Evolutionary conservation across 495 filamentous ascomycete genomes (phyloP), one percentile per base, ranked within the genome.

Genomic region (Astrothelium subdiscretum): DNA sequence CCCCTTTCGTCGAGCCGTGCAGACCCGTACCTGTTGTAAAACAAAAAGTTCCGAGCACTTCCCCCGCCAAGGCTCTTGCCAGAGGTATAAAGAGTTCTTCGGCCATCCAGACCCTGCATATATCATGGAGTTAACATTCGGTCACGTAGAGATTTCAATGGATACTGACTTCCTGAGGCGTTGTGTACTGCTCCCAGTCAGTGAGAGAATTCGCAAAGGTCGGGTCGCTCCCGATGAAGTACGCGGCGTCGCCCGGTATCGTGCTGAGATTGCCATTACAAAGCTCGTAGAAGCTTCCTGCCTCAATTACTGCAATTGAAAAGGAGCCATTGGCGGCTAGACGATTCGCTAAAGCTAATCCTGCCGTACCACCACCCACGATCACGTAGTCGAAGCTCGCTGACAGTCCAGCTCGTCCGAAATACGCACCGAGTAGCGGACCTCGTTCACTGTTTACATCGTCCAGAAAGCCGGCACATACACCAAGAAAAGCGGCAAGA

Each of bases 101-200:
- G 8, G 8, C 35, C 35, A 6, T 38, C 35, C 35, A 38, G 15
- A 15, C 35, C 35, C 2, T 42, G 12, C n/a, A n/a, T n/a, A n/a
- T n/a, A n/a, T n/a, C n/a, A n/a, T n/a, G n/a, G n/a, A n/a, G n/a
- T n/a, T n/a, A n/a, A n/a, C n/a, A n/a, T n/a, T n/a, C n/a, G n/a
- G n/a, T n/a, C n/a, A n/a, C n/a, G n/a, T n/a, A n/a, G n/a, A n/a
- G n/a, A n/a, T n/a, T n/a, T n/a, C n/a, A n/a, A n/a, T n/a, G n/a
- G n/a, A n/a, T n/a, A n/a, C n/a, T n/a, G n/a, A n/a, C n/a, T n/a
- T n/a, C n/a, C 43, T 69, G 66, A 10, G 67, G 65, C 8, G 32
- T 61, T 2, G 67, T 69, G 13, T 31, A 11, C 42, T 64, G 57
- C 42, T 44, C 27, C 66, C 67, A 70, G 59, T 71, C 69, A 18